A percentile compares a stretch with the other conserved stretches of the same genome.
phyloP scores from a whole-genome alignment of 2,329 filamentous ascomycete genomes.

The Cercospora sojina region DNA sequence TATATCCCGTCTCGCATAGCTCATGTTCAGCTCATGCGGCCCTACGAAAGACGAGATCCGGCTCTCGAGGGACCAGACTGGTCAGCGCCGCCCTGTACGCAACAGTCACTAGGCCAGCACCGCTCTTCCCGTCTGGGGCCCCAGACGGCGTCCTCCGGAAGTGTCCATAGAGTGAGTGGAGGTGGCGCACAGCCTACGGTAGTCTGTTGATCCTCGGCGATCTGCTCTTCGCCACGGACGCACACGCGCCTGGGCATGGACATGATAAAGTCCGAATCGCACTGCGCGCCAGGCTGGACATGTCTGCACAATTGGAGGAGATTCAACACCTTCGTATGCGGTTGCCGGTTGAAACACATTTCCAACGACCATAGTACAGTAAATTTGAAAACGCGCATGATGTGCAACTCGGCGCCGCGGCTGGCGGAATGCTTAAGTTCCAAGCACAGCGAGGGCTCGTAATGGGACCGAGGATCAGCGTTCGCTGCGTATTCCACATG shows the following conservation, averaged over 20 bases:
- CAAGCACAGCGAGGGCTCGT: background rate
- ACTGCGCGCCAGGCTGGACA: background rate
- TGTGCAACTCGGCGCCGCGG: background rate
- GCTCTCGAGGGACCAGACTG: background rate
- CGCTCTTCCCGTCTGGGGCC: background rate
- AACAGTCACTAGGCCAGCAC: background rate
- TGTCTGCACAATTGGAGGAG: background rate
- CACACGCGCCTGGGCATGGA: background rate
- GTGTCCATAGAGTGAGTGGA: background rate
- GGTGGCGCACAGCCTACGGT: background rate
- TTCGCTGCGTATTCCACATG: background rate
- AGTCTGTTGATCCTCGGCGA: background rate
- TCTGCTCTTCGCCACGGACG: background rate
- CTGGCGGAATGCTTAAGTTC: background rate
- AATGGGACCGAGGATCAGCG: background rate
- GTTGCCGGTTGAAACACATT: background rate
- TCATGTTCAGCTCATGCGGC: background rate
- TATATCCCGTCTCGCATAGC: background rate
- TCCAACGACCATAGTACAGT: background rate
- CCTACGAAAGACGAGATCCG: background rate
- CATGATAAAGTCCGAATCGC: background rate
- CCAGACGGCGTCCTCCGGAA: background rate
- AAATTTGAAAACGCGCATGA: background rate
- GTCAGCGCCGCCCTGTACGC: background rate
- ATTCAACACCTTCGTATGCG: background rate